Evolutionary conservation across 2,329 filamentous ascomycete genomes (phyloP), one percentile per base, ranked within the genome.

Genomic region (Penicillium brasilianum): DNA sequence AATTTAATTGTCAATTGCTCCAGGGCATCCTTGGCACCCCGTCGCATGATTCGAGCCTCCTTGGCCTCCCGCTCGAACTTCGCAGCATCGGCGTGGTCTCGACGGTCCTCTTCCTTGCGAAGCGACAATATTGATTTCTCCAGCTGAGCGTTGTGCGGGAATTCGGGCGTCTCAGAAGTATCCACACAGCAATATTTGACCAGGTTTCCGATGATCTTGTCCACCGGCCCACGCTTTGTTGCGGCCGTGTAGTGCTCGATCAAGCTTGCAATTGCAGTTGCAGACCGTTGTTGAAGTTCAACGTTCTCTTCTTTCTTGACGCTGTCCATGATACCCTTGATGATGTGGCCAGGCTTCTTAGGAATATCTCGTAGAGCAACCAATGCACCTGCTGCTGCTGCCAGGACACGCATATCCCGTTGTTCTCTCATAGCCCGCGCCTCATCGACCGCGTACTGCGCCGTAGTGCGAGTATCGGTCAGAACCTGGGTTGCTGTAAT

Each of bases 101-200:
- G 89, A 48, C 95, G 87, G 72, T 99, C 95, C 77, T 99, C 95
- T 74, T 99, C 95, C 78, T 99, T 99, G 69, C 94, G 92, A 76
- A 99, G 88, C 0, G 95, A 98, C 16, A 99, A 80, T 58, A 99
- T 95, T 14, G 90, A 89, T 65, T 88, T 88, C 49, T 89, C 90
- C 71, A 96, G 89, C 46, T 83, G 76, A 1, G 90, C 90, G 71
- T 98, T 95, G 30, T 91, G 89, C 4, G 89, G 87, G 74, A 98
- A 98, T 72, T 98, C 95, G 0, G 95, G 95, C 0, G 96, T 99
- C 76, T 99, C 96, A 0, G 95, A 94, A 1, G 96, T 96, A 74
- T 99, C 95, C 71, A 97, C 92, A 72, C 95, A 99, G 65, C 93
- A 97, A 78, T 97, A 99, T 73, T 97, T 98, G 79, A 96, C 92